These are phyloP conservation scores for Santalum album DNA, from an alignment of 164 flowering plant genomes.

Conservation along the genomic window DNA sequence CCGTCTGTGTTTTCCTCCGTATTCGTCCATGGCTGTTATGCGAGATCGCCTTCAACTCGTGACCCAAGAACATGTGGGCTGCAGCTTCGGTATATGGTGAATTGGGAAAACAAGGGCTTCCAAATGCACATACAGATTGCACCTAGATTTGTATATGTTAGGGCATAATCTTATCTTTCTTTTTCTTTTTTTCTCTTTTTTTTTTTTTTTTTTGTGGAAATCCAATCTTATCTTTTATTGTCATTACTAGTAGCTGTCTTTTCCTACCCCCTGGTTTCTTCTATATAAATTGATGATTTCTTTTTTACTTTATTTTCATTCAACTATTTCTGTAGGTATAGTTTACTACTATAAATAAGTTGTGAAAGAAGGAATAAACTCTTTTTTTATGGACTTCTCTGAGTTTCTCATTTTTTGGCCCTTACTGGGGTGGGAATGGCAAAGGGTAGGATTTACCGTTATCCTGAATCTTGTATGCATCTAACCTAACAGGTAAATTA, in stretches of 20 bases:
- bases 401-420: too few species aligned
- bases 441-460: too few species aligned
- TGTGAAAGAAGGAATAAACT: too few species aligned
- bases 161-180: slow-evolving; percentile 9
- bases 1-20: slow-evolving; percentile 44
- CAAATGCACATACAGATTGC: slow-evolving; percentile 33
- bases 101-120: neutral
- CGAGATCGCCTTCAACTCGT: slow-evolving; percentile 34
- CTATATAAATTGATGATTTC: too few species aligned
- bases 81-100: slow-evolving; percentile 67
- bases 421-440: too few species aligned
- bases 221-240: slow-evolving; percentile 13
- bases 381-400: too few species aligned
- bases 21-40: slow-evolving; percentile 36
- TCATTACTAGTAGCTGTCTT: neutral
- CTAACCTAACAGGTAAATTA: too few species aligned
- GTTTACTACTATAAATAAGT: too few species aligned
- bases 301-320: too few species aligned
- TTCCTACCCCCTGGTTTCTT: too few species aligned
- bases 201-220: neutral
- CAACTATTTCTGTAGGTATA: too few species aligned
- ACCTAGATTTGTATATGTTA: slow-evolving; percentile 25
- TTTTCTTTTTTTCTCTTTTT: neutral
- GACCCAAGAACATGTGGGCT: slow-evolving; percentile 57
- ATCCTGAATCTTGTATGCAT: too few species aligned